phyloP scores from a whole-genome alignment of 2,329 filamentous ascomycete genomes.

The Cladosporium austrohemisphaericum region DNA sequence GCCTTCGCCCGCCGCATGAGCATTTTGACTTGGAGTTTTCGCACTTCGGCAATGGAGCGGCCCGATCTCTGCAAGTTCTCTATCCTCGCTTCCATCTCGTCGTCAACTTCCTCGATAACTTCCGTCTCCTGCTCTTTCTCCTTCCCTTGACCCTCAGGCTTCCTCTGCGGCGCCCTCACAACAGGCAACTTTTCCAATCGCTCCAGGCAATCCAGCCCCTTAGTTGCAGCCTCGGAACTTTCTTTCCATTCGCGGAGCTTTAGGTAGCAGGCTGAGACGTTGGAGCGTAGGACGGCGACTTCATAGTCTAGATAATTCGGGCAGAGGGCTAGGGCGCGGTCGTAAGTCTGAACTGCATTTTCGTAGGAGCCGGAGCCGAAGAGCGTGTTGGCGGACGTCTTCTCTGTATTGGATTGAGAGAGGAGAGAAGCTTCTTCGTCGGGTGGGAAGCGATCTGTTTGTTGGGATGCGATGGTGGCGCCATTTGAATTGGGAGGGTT shows the following conservation, averaged over 20 bases:
- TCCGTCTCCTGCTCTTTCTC: constrained; percentile 29
- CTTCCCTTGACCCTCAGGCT: constrained; percentile 19
- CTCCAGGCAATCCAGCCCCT: constrained; percentile 69
- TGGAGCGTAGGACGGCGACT: constrained; percentile 79
- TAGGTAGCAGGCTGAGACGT: constrained; percentile 83
- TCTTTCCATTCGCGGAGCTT: constrained; percentile 84
- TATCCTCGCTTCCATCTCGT: constrained; percentile 41
- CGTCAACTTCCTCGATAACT: constrained; percentile 50
- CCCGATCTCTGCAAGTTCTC: constrained; percentile 40
- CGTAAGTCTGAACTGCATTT: constrained; percentile 77
- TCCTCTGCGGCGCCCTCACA: constrained; percentile 21
- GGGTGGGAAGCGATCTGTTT: constrained; percentile 37
- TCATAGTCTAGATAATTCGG: constrained; percentile 86
- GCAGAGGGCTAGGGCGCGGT: constrained; percentile 71
- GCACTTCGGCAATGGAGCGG: constrained; percentile 59
- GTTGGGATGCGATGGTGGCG: no score
- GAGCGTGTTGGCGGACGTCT: constrained; percentile 72
- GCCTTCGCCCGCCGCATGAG: constrained; percentile 75
- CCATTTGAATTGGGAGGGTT: background rate
- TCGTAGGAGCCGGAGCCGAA: constrained; percentile 70
- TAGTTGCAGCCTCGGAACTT: constrained; percentile 68
- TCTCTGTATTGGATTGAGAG: constrained; percentile 67
- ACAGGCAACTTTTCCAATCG: constrained; percentile 50
- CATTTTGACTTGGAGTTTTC: constrained; percentile 76
- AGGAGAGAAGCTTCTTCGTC: constrained; percentile 57